Evolutionary conservation across 108 stramenopile genomes (phyloP).

Genomic region (Cyclotella cryptica): DNA sequence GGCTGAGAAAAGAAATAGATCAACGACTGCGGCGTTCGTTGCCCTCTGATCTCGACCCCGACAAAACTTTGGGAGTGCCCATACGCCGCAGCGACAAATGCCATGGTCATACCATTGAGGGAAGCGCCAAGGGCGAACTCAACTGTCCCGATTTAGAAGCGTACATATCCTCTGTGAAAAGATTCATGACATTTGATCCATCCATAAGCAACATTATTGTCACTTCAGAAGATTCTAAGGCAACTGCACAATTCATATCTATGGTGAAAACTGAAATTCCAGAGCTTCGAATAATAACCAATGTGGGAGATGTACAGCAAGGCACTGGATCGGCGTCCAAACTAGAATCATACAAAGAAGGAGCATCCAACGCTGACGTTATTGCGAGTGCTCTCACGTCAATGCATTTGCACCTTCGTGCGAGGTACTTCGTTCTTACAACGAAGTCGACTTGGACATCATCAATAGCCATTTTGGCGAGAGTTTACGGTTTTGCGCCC

Average conservation of each 20-base stretch:
- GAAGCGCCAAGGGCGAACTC: slow-evolving; percentile 38
- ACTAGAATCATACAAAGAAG: slow-evolving; percentile 25
- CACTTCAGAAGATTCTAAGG: slow-evolving; percentile 33
- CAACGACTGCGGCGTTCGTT: slow-evolving; percentile 26
- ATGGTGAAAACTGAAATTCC: slow-evolving; percentile 31
- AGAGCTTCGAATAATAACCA: slow-evolving; percentile 19
- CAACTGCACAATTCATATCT: slow-evolving; percentile 23
- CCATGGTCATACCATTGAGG: slow-evolving; percentile 27
- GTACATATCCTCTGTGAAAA: slow-evolving; percentile 23
- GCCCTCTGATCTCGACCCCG: slow-evolving; percentile 34
- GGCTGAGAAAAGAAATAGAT: slow-evolving; percentile 34
- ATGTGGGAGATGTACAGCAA: slow-evolving; percentile 51
- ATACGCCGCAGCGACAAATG: slow-evolving; percentile 48
- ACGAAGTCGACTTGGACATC: slow-evolving; percentile 41
- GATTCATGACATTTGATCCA: slow-evolving; percentile 37
- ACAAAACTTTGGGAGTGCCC: slow-evolving; percentile 42
- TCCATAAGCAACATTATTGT: slow-evolving; percentile 34
- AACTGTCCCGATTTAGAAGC: slow-evolving; percentile 24
- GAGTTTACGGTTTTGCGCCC: slow-evolving; percentile 40
- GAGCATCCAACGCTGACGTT: slow-evolving; percentile 28
- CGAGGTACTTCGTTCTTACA: slow-evolving; percentile 43
- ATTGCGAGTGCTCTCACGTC: slow-evolving; percentile 35
- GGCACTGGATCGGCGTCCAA: slow-evolving; percentile 45
- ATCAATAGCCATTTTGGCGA: slow-evolving; percentile 37
- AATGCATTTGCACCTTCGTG: slow-evolving; percentile 42